phyloP scores from a whole-genome alignment of 441 rosid species.

The Erodium texanum region DNA sequence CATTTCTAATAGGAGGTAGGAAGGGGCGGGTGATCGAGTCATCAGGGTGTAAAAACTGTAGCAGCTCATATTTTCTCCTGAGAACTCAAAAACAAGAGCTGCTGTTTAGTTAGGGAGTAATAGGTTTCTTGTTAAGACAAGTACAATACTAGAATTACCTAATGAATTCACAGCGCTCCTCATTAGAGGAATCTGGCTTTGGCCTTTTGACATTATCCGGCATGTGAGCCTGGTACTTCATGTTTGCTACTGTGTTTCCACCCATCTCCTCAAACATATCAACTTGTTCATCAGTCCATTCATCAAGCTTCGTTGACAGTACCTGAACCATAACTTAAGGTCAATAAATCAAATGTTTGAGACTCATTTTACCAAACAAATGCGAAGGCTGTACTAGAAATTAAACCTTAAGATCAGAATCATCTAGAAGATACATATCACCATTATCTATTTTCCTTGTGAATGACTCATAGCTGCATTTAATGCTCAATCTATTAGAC shows the following conservation, averaged over 20 bases:
- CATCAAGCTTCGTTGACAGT: conserved; percentile 78
- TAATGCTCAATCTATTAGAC: no score
- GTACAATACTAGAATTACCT: conserved; percentile 31
- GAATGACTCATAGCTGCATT: no score
- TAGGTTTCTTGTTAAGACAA: conserved; percentile 9
- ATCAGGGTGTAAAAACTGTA: conserved; percentile 39
- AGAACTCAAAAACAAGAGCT: conserved; percentile 16
- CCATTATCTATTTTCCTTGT: no score
- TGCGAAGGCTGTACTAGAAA: no score
- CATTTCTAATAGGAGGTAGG: conserved; percentile 23
- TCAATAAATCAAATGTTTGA: background rate
- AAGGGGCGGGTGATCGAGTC: conserved; percentile 34
- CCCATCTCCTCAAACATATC: conserved; percentile 47
- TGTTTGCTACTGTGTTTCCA: conserved; percentile 62
- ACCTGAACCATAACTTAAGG: conserved; percentile 39
- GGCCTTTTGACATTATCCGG: conserved; percentile 59
- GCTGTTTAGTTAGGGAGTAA: no score
- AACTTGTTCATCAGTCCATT: conserved; percentile 93
- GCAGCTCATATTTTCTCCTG: conserved; percentile 83
- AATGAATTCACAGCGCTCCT: conserved; percentile 73
- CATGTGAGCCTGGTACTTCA: conserved; percentile 64
- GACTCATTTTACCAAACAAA: no score
- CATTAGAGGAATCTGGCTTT: conserved; percentile 58
- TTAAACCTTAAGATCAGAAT: no score
- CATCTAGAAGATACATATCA: no score